Base-by-base conservation (phyloP, 305 asterid species). In the Salvia sclarea region DNA sequence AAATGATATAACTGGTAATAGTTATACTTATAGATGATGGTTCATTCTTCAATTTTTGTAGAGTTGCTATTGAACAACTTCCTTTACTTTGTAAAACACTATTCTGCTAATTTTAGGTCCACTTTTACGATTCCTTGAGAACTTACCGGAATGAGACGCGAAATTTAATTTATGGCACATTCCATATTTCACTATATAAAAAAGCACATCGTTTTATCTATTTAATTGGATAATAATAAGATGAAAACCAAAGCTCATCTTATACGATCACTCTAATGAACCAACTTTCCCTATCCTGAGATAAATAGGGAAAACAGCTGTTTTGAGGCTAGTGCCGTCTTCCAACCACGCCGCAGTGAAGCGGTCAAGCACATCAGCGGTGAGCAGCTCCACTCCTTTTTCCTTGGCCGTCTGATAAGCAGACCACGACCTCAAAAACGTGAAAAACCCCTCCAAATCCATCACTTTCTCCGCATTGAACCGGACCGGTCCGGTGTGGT, bases 261-360 rank as follows among this genome's bases (percentile, higher is more conserved):
- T n/a, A n/a, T n/a, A n/a, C n/a, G n/a, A n/a, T n/a, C 31, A 4
- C 35, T 30, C 55, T 13, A 57, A 30, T 22, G 59, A 58, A 20
- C 92, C 91, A 41, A 83, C 83, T 80, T 79, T 86, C 13, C 96
- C 94, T 57, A 88, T 83, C 96, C 90, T 84, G 13, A 88, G 64
- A 62, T 84, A 82, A 44, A 88, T 22, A 16, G 96, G 96, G 55
- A 11, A 81, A 50, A 55, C 78, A 4, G 77, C 91, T 35, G 63
- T 47, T 75, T 80, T 88, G 7, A 65, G 53, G 12, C 22, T 16
- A 6, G n/a, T 22, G 0, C 88, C 90, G 65, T 86, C 86, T 75
- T 75, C 88, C 69, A 72, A 62, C 94, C 96, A 86, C 17, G 87
- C 91, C 68, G 44, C 38, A 35, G 62, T 76, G 64, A 86, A 77